phyloP scores from a whole-genome alignment of 2,329 filamentous ascomycete genomes.

The Pseudogymnoascus sp. region DNA sequence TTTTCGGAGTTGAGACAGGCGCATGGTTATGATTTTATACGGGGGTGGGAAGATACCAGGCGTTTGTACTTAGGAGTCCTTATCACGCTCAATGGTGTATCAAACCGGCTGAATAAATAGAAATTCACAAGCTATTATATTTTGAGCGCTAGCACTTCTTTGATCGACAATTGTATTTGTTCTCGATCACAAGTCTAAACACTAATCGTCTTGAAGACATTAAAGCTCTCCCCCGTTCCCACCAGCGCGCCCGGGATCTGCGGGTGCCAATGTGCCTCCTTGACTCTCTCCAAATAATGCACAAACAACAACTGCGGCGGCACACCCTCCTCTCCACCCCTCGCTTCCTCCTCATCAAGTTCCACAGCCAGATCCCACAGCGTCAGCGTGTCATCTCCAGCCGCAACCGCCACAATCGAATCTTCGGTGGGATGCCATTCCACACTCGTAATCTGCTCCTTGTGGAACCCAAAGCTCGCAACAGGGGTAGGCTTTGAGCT shows the following conservation, averaged over 20 bases:
- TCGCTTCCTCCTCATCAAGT: constrained; percentile 91
- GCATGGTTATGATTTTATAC: background rate
- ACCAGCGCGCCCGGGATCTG: constrained; percentile 88
- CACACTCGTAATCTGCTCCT: constrained; percentile 89
- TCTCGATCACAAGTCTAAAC: constrained; percentile 42
- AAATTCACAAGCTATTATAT: background rate
- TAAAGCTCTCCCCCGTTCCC: constrained; percentile 85
- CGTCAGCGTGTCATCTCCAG: constrained; percentile 88
- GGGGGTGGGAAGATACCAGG: background rate
- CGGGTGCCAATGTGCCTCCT: constrained; percentile 95
- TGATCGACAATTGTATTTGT: background rate
- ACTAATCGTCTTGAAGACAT: constrained; percentile 77
- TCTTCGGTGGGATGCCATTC: constrained; percentile 98
- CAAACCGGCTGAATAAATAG: background rate
- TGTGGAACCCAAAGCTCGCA: constrained; percentile 92
- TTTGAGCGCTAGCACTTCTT: background rate
- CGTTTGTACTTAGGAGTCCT: background rate
- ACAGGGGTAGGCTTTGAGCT: constrained; percentile 63
- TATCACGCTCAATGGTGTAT: background rate
- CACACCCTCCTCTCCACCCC: constrained; percentile 77
- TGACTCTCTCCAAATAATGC: constrained; percentile 90
- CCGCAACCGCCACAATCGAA: constrained; percentile 86
- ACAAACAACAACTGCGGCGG: constrained; percentile 93
- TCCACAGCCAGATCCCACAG: constrained; percentile 97
- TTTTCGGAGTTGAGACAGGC: background rate